Percentiles rank a stretch among this genome's conserved stretches.
These are phyloP conservation scores for Trichoderma gracile DNA, from an alignment of 2,329 filamentous ascomycete genomes.

Conservation along the genomic window DNA sequence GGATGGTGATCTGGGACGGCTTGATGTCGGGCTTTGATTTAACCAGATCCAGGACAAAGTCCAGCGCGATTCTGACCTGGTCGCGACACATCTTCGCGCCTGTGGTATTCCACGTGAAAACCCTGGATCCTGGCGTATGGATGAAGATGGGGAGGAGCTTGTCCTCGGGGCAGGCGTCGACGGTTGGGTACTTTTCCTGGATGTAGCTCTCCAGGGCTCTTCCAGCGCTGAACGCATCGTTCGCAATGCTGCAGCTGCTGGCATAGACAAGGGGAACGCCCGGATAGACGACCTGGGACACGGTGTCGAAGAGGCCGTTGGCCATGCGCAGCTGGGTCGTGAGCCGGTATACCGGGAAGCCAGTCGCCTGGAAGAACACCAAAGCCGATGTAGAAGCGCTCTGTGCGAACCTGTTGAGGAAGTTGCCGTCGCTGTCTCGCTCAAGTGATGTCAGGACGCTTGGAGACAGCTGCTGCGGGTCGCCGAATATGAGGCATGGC, in stretches of 20 bases:
- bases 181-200: neutral
- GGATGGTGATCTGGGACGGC: constrained; percentile 26
- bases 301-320: neutral
- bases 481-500: constrained; percentile 31
- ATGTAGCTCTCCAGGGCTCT: neutral
- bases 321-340: constrained; percentile 31
- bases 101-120: neutral
- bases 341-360: constrained; percentile 25
- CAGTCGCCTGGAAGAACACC: constrained; percentile 24
- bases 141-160: neutral
- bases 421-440: constrained; percentile 8
- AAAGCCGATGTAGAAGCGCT: constrained; percentile 27
- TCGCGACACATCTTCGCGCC: constrained; percentile 20
- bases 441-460: constrained; percentile 5
- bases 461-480: constrained; percentile 29
- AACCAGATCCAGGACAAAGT: constrained; percentile 28
- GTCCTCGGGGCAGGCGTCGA: neutral
- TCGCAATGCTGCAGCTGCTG: neutral
- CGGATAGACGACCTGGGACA: neutral
- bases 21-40: neutral
- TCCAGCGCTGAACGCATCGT: neutral
- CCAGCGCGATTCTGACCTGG: constrained; percentile 29
- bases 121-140: neutral
- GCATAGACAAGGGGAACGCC: neutral
- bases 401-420: constrained; percentile 18